Base-by-base conservation (phyloP, 352 stramenopile genomes). In the Pythium insidiosum region DNA sequence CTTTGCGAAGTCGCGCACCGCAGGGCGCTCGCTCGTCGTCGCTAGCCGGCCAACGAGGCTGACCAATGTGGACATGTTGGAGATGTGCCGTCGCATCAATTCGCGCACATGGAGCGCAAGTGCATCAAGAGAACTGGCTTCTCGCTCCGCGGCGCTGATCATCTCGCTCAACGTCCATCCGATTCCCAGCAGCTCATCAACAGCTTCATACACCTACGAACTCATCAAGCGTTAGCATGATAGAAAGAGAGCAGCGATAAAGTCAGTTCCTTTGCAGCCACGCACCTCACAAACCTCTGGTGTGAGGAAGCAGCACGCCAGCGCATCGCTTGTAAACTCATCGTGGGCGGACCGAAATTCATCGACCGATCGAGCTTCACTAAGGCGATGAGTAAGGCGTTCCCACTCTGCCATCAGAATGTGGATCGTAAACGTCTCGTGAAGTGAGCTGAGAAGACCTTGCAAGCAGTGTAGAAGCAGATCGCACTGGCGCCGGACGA, bases 281-380 rank as follows among this genome's bases (percentile, higher is more conserved):
- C 50, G 10, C 4, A 60, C 53, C 47, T 57, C 25, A 1, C n/a
- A 2, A 29, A 47, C 39, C 29, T 47, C 38, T 2, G 43, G 18
- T 21, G 45, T 23, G 29, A 59, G 42, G 21, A 63, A 58, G 18
- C 55, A 63, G 28, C 49, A 59, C 40, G 49, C 31, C 11, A 10
- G 21, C 2, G 43, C 44, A 4, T 59, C 34, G 2, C 2, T 1
- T 4, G 37, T 24, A 21, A 55, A 58, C 5, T 29, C 4, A 11
- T 58, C 50, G 13, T 63, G 55, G 6, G 34, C 42, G 0, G 18
- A 6, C 2, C 50, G 48, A 15, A 63, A 19, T 25, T 18, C 7
- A 1, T 18, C 41, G 12, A 63, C 44, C 4, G 55, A 59, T 39
- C 22, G 13, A 43, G 29, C 6, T 9, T 45, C 19, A 50, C 37